A percentile compares a stretch with the other conserved stretches of the same genome.
phyloP scores from a whole-genome alignment of 305 asterid species.

The Solanum chacoense region DNA sequence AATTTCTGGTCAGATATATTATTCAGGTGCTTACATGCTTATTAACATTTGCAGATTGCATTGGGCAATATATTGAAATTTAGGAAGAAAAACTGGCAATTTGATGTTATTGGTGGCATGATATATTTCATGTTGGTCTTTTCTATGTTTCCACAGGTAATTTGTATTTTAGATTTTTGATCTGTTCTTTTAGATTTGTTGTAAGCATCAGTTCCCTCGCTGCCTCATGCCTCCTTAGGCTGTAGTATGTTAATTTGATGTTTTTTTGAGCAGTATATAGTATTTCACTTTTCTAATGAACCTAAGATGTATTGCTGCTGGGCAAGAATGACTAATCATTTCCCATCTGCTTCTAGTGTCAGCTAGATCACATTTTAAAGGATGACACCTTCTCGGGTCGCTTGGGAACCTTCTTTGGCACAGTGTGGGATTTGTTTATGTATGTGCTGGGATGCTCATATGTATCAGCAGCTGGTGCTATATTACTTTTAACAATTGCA shows the following conservation, averaged over 20 bases:
- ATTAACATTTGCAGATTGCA: conserved; percentile 64
- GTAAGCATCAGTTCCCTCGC: neutral
- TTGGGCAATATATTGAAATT: conserved; percentile 94
- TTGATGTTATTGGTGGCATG: conserved; percentile 92
- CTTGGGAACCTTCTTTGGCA: conserved; percentile 64
- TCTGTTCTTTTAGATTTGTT: neutral
- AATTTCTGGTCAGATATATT: neutral
- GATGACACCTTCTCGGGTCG: conserved; percentile 81
- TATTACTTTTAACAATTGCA: conserved; percentile 57
- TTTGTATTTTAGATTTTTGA: neutral
- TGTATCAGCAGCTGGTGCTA: conserved; percentile 66
- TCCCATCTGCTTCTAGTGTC: conserved; percentile 53
- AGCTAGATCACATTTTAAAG: conserved; percentile 85
- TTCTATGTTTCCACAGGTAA: conserved; percentile 99
- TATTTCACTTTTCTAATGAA: neutral
- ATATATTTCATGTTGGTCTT: conserved; percentile 78
- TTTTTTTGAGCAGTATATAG: neutral
- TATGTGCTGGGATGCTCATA: conserved; percentile 72
- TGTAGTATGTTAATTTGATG: neutral
- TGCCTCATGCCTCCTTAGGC: neutral
- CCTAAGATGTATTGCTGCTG: neutral
- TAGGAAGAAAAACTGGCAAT: conserved; percentile 99
- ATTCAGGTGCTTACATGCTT: neutral
- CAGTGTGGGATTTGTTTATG: conserved; percentile 75
- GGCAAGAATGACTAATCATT: conserved; percentile 13